A percentile compares a stretch with the other conserved stretches of the same genome.
These are phyloP conservation scores for Boletus fagicola DNA, from an alignment of 768 basidiomycete species.

Conservation along the genomic window DNA sequence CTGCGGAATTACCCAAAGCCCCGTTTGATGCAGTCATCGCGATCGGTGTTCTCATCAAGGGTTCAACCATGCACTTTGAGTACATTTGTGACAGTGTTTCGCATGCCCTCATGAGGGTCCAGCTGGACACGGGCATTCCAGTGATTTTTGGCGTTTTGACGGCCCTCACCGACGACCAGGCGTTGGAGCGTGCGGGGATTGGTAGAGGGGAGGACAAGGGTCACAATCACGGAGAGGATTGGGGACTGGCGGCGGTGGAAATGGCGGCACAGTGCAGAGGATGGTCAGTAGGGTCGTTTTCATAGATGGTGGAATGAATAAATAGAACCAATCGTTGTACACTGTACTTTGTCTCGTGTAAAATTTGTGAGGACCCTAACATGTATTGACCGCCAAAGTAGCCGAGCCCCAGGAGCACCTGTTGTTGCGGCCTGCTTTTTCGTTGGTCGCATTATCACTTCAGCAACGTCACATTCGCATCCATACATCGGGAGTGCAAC, in stretches of 20 bases:
- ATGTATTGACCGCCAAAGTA: neutral
- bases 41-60: constrained; percentile 97
- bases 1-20: constrained; percentile 43
- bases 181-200: constrained; percentile 89
- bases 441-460: too few species aligned
- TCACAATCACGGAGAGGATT: constrained; percentile 98
- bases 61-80: constrained; percentile 98
- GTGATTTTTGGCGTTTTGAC: constrained; percentile 97
- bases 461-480: neutral
- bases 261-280: constrained; percentile 68
- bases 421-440: neutral
- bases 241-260: constrained; percentile 96
- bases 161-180: constrained; percentile 89
- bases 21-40: constrained; percentile 97
- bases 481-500: neutral
- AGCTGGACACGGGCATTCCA: constrained; percentile 89
- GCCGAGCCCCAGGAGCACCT: neutral
- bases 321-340: constrained; percentile 9
- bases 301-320: constrained; percentile 5
- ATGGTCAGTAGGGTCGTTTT: constrained; percentile 72
- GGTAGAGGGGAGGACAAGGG: constrained; percentile 67
- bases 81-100: constrained; percentile 96
- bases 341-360: neutral
- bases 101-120: constrained; percentile 91
- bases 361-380: neutral